phyloP scores from a whole-genome alignment of 257 asterid species.

The Solanum lycopersicoides region DNA sequence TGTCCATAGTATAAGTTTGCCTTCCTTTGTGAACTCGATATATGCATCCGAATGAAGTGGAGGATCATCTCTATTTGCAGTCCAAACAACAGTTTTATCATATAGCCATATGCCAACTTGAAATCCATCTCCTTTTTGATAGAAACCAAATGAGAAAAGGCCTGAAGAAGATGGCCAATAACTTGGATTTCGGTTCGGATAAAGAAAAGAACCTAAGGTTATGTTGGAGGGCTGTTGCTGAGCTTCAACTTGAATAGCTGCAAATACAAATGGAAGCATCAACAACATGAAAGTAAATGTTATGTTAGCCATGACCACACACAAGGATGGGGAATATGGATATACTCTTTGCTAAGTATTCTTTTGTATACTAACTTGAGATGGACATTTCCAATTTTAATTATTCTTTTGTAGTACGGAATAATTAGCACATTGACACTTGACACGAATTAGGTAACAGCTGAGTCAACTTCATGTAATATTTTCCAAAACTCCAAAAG shows the following conservation, averaged over 20 bases:
- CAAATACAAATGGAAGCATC: not conserved
- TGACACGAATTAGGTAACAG: not conserved
- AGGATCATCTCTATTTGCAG: not conserved
- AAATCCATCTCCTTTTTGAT: conserved; percentile 4
- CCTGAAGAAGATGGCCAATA: conserved; percentile 14
- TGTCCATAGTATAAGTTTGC: not conserved
- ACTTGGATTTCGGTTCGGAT: not conserved
- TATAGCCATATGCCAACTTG: conserved; percentile 11
- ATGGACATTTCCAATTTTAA: not conserved
- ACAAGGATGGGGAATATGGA: not conserved
- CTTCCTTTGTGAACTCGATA: not conserved
- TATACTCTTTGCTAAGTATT: not conserved
- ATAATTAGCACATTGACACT: not conserved
- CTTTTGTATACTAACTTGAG: not conserved
- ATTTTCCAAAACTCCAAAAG: not conserved
- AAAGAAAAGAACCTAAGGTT: conserved; percentile 7
- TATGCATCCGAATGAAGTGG: not conserved
- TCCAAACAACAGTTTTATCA: not conserved
- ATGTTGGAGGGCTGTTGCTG: not conserved
- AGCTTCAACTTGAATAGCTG: not conserved
- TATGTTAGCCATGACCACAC: not conserved
- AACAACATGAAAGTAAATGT: not conserved
- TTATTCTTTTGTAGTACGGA: not conserved
- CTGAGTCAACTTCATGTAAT: not conserved
- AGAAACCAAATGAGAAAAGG: conserved; percentile 14